Base-by-base conservation (phyloP, 1,139 yeast genomes). In the Zhuliangozyma parablackwelliae region DNA sequence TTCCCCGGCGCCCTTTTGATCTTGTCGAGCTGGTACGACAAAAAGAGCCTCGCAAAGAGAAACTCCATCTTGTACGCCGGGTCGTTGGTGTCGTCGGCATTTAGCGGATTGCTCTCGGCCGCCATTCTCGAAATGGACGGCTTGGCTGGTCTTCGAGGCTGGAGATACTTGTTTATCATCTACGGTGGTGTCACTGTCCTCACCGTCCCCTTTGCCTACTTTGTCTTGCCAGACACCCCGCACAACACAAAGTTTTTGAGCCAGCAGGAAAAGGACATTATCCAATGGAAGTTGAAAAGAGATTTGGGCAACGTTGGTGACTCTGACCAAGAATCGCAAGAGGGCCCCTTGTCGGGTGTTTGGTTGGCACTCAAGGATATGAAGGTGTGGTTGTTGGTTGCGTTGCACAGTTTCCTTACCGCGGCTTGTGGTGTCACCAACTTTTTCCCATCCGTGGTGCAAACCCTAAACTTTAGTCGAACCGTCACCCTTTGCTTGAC, bases 161-260 rank as follows among this genome's bases (percentile, higher is more conserved):
- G 92, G 92, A 72, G 81, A 57, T 82, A 86, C 82, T 70, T 84
- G 40, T 84, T 79, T 57, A 73, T 82, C 45, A 75, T 84, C 45
- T 90, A 83, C 57, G 92, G 94, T 43, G 66, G 80, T 7, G 69
- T 82, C 50, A 85, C 95, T 20, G 76, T 77, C 20, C 77, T 77
- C 27, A 59, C 73, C 36, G 75, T 73, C 2, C 58, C 82, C 27
- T 45, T 82, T 31, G 69, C 86, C 35, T 84, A 65, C 60, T 80
- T 82, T 49, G 58, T 74, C 30, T 70, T 86, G 46, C 82, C 94
- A 10, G 92, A 86, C 56, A 80, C 80, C 72, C 89, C 89, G 29
- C 63, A 56, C 21, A 63, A 64, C 36, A 69, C 80, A 21, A 72
- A 72, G 44, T 77, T 75, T 58, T 62, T 79, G 41, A 60, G 55